Conservation (phyloP, 208 protist genomes). For the Trypanosoma congolense region DNA sequence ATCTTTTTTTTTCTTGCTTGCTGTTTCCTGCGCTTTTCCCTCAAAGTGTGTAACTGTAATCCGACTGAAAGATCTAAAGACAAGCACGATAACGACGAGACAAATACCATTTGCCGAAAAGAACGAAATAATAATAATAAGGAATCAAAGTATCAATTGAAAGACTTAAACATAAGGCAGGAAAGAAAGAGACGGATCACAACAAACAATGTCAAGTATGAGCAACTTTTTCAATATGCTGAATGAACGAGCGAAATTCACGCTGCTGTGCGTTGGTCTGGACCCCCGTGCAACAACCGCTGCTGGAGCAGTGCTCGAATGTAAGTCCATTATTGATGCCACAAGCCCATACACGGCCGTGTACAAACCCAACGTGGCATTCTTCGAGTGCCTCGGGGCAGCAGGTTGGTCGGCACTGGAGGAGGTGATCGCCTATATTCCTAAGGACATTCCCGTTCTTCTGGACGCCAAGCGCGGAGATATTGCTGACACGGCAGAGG, state of each 20-base stretch:
- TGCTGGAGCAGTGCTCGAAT: constrained; percentile 55
- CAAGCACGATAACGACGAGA: too few relatives aligned
- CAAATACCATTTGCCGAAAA: too few relatives aligned
- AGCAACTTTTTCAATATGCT: constrained; percentile 87
- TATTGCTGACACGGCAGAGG: constrained; percentile 81
- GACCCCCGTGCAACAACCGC: constrained; percentile 75
- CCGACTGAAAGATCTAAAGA: too few relatives aligned
- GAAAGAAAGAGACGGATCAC: too few relatives aligned
- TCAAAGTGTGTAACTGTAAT: too few relatives aligned
- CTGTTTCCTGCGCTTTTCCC: too few relatives aligned
- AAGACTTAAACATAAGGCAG: background rate
- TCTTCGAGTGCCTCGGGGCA: constrained; percentile 79
- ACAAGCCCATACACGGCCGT: constrained; percentile 79
- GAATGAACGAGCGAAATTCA: constrained; percentile 69
- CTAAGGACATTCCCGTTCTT: constrained; percentile 74
- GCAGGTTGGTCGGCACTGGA: constrained; percentile 67
- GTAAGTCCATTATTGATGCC: constrained; percentile 67
- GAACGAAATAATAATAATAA: background rate
- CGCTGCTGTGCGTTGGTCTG: constrained; percentile 81
- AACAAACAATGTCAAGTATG: too few relatives aligned
- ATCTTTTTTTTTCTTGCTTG: too few relatives aligned
- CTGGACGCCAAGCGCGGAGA: constrained; percentile 87
- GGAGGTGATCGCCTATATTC: constrained; percentile 60
- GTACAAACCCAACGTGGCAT: constrained; percentile 88
- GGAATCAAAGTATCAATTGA: background rate